Evolutionary conservation across 345 rosid genomes (phyloP).

Genomic region (Euphorbia peplus): DNA sequence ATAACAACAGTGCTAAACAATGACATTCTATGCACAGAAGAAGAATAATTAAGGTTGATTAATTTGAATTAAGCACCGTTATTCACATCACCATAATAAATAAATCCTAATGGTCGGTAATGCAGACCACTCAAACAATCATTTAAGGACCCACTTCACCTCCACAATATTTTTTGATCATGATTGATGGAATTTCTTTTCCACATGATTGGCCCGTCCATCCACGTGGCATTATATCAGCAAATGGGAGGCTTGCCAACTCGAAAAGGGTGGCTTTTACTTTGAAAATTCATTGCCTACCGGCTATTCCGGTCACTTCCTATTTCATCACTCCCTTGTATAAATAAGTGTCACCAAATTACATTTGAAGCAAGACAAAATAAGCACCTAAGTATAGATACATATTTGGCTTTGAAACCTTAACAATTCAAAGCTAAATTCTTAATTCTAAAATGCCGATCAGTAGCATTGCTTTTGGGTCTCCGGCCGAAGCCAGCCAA

Average conservation of each 20-base stretch:
- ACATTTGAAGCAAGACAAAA: not conserved
- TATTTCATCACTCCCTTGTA: conserved; percentile 17
- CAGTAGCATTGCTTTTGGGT: conserved; percentile 42
- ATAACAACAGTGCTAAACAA: too few species aligned
- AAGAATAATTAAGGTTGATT: conserved; percentile 10
- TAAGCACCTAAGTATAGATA: not conserved
- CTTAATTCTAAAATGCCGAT: conserved; percentile 40
- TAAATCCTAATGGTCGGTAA: conserved; percentile 47
- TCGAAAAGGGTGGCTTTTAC: conserved; percentile 23
- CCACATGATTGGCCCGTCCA: conserved; percentile 24
- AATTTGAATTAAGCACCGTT: conserved; percentile 16
- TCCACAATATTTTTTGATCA: conserved; percentile 26
- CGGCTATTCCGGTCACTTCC: conserved; percentile 14
- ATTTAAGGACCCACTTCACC: conserved; percentile 20
- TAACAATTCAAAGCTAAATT: conserved; percentile 3
- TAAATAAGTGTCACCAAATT: conserved; percentile 21
- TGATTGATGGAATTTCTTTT: conserved; percentile 5
- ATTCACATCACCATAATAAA: conserved; percentile 34
- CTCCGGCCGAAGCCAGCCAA: conserved; percentile 36
- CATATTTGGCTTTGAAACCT: conserved; percentile 1
- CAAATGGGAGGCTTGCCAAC: conserved; percentile 31
- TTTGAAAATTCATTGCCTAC: conserved; percentile 16
- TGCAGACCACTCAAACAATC: conserved; percentile 25
- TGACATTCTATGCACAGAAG: too few species aligned
- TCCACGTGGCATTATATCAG: conserved; percentile 33